Evolutionary conservation across 805 yeast species (phyloP), one percentile per base, ranked within the genome.

Genomic region (Saccharomycopsis sp.): DNA sequence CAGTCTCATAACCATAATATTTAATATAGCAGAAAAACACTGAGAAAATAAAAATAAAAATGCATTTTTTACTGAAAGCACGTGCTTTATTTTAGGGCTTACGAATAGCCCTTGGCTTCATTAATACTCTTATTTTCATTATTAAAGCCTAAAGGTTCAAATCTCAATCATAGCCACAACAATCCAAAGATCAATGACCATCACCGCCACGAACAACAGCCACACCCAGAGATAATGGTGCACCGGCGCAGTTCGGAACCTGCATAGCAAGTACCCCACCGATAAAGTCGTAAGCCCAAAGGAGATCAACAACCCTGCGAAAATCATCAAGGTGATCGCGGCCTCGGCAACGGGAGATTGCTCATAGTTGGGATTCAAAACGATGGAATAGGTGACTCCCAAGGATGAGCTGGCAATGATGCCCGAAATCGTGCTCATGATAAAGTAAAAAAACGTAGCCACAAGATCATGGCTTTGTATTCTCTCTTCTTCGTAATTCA

Each of bases 391-490:
- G 19, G 36, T 22, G 2, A 44, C 41, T 12, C 45, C 48, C 6
- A 44, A 16, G 2, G 42, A 32, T 13, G 31, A 30, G 4, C 47
- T 43, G 5, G 42, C 42, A 9, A 46, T 41, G 12, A 46, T 36
- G 9, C 37, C 35, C 3, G 49, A 34, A 12, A 45, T 27, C 9
- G 38, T 42, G 10, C 46, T 37, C 4, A 46, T 26, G 5, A 37
- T 38, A 33, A 43, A 46, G 29, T 46, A 46, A 10, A 46, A 34
- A 26, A 46, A 46, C 5, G 48, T 33, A 19, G 47, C 43, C 1
- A 46, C 31, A 10, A 39, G 35, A 34, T 46, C 49, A 30, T 46
- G 47, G 18, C 39, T 43, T 17, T 42, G 33, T 4, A 25, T n/a
- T 23, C 44, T 36, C 25, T 31, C 34, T 6, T 26, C 15, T 29